Percentiles rank a stretch among this genome's conserved stretches.
These are phyloP conservation scores for Gracilaria gracilis DNA, from an alignment of 23 red algal species.

Conservation along the genomic window DNA sequence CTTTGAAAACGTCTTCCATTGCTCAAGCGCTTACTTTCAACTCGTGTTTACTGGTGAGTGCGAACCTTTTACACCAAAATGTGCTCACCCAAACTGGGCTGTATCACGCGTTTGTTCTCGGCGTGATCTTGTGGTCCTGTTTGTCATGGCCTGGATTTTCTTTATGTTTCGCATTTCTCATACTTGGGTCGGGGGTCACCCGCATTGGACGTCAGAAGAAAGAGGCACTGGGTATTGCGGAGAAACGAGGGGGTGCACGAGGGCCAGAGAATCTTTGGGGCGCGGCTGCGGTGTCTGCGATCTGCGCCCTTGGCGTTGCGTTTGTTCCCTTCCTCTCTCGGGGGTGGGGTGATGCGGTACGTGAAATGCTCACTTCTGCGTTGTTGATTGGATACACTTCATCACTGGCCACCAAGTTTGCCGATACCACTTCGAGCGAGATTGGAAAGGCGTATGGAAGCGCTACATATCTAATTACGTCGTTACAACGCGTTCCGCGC, in stretches of 20 bases:
- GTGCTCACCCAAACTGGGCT: constrained; percentile 77
- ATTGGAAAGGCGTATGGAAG: constrained; percentile 97
- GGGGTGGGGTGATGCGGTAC: background rate
- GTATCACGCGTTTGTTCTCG: constrained; percentile 78
- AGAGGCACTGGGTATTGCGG: constrained; percentile 79
- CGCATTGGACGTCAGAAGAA: constrained; percentile 65
- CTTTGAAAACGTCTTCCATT: constrained; percentile 10
- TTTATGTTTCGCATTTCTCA: constrained; percentile 79
- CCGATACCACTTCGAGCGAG: constrained; percentile 90
- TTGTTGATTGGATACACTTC: constrained; percentile 68
- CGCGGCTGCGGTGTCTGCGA: constrained; percentile 75
- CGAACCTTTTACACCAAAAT: constrained; percentile 4
- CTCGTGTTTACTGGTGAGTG: constrained; percentile 27
- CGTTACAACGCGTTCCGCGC: constrained; percentile 62
- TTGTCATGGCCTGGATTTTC: constrained; percentile 70
- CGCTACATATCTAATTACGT: constrained; percentile 85
- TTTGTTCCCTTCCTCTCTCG: background rate
- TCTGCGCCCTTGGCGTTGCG: constrained; percentile 40
- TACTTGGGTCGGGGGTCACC: constrained; percentile 77
- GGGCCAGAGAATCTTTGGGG: constrained; percentile 99
- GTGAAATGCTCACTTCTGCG: background rate
- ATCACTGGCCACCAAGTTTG: constrained; percentile 84
- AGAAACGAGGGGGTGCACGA: constrained; percentile 87
- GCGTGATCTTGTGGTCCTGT: constrained; percentile 78
- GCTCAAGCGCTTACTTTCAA: constrained; percentile 45